phyloP scores from a whole-genome alignment of 1,284 basidiomycete species.

The Pseudozyma sp. region DNA sequence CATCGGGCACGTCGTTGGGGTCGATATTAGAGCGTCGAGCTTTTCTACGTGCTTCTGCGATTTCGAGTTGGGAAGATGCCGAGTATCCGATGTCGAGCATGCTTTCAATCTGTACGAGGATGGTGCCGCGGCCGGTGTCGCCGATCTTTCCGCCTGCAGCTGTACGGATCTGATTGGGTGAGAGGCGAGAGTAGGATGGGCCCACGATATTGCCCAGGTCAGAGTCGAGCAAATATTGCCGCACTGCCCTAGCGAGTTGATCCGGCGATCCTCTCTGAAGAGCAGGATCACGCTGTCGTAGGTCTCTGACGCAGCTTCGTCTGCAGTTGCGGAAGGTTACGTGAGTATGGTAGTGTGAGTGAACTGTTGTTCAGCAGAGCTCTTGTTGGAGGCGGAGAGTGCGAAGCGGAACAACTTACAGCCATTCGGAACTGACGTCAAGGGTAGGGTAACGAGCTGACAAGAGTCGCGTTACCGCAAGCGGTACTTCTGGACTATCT shows the following conservation, averaged over 20 bases:
- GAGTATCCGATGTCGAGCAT: conserved; percentile 50
- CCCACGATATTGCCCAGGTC: conserved; percentile 21
- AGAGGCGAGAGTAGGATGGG: conserved; percentile 14
- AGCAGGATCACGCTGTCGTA: conserved; percentile 7
- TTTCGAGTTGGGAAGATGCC: conserved; percentile 37
- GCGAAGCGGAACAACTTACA: conserved; percentile 11
- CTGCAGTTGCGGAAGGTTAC: conserved; percentile 1
- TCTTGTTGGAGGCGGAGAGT: not conserved
- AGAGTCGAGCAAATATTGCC: conserved; percentile 35
- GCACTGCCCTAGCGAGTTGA: conserved; percentile 37
- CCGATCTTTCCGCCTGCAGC: conserved; percentile 16
- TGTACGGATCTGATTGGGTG: not conserved
- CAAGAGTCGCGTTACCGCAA: conserved; percentile 36
- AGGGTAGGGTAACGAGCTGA: conserved; percentile 47
- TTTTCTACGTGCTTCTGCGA: conserved; percentile 42
- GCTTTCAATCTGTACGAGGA: conserved; percentile 41
- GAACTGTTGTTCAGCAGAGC: too few relatives aligned
- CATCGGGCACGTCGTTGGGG: conserved; percentile 21
- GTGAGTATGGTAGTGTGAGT: not conserved
- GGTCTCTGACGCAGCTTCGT: conserved; percentile 7
- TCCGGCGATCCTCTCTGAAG: conserved; percentile 7
- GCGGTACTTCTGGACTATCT: conserved; percentile 5
- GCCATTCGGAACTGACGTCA: conserved; percentile 25
- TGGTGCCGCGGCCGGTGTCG: conserved; percentile 13
- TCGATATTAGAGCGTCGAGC: conserved; percentile 35